These are phyloP conservation scores for Pythium aquatile DNA, from an alignment of 352 stramenopile species.

Conservation along the genomic window DNA sequence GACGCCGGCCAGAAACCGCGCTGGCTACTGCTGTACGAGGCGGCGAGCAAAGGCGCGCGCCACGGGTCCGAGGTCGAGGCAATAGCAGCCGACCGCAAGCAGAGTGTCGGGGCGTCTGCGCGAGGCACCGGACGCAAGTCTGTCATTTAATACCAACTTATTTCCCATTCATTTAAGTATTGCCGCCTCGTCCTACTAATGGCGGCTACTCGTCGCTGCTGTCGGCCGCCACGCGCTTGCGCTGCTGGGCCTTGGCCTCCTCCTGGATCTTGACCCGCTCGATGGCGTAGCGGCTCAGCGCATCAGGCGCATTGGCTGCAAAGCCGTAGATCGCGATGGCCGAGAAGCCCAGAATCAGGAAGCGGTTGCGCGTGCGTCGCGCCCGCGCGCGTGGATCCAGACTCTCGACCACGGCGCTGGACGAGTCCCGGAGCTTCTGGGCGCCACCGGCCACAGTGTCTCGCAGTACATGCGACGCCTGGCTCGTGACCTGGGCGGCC, in stretches of 20 bases:
- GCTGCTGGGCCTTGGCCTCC: conserved; percentile 27
- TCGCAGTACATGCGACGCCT: conserved; percentile 7
- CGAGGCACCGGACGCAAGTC: neutral
- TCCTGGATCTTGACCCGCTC: conserved; percentile 60
- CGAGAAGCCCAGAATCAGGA: conserved; percentile 56
- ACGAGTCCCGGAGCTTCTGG: conserved; percentile 50
- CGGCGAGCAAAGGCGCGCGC: conserved; percentile 34
- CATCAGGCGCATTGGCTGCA: conserved; percentile 52
- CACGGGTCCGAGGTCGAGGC: neutral
- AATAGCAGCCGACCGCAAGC: neutral
- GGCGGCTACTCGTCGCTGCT: neutral
- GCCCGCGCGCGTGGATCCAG: conserved; percentile 49
- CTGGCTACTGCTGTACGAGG: conserved; percentile 70
- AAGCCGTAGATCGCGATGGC: conserved; percentile 78
- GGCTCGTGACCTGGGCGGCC: conserved; percentile 1
- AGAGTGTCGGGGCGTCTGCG: neutral
- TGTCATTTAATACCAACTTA: neutral
- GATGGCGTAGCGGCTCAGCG: conserved; percentile 67
- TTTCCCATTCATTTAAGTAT: neutral
- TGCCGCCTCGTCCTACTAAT: neutral
- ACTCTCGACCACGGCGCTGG: conserved; percentile 42
- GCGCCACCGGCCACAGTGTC: conserved; percentile 37
- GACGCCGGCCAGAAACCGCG: conserved; percentile 60
- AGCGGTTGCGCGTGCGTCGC: conserved; percentile 50
- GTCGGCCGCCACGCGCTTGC: neutral